Percentiles rank a stretch among this genome's conserved stretches.
phyloP scores from a whole-genome alignment of 2,329 filamentous ascomycete species.

The Nemania sp. region DNA sequence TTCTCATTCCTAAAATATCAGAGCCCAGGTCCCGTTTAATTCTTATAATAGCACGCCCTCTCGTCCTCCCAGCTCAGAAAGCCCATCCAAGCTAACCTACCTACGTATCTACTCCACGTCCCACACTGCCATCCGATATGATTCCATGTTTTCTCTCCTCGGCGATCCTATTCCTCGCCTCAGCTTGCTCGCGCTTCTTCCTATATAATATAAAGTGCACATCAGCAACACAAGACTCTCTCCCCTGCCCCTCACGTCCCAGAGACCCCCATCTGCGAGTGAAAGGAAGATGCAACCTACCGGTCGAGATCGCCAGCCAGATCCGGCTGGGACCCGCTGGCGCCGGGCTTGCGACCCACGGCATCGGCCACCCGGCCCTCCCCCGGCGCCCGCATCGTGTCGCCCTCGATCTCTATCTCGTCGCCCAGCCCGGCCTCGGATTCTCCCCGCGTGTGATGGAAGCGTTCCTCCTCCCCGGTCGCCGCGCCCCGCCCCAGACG shows the following conservation, averaged over 20 bases:
- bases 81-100: slow-evolving; percentile 3
- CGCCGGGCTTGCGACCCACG: slow-evolving; percentile 37
- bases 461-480: slow-evolving; percentile 34
- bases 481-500: slow-evolving; percentile 36
- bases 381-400: slow-evolving; percentile 37
- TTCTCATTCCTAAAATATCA: too few species aligned
- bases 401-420: slow-evolving; percentile 40
- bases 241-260: neutral
- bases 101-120: slow-evolving; percentile 31
- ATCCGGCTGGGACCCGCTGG: slow-evolving; percentile 38
- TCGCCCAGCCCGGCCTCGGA: slow-evolving; percentile 29
- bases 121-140: slow-evolving; percentile 31
- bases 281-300: slow-evolving; percentile 27
- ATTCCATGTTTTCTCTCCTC: slow-evolving; percentile 34
- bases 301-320: slow-evolving; percentile 39
- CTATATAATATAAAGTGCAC: slow-evolving; percentile 20
- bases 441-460: slow-evolving; percentile 28
- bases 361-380: slow-evolving; percentile 38
- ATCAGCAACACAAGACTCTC: slow-evolving; percentile 4
- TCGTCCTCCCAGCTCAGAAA: neutral
- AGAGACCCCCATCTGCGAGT: neutral
- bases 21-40: too few species aligned
- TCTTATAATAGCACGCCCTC: too few species aligned
- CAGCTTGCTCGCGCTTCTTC: slow-evolving; percentile 38
- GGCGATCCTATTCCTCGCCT: slow-evolving; percentile 34